Evolutionary conservation across 1,284 basidiomycete species (phyloP).

Genomic region (Malassezia japonica): DNA sequence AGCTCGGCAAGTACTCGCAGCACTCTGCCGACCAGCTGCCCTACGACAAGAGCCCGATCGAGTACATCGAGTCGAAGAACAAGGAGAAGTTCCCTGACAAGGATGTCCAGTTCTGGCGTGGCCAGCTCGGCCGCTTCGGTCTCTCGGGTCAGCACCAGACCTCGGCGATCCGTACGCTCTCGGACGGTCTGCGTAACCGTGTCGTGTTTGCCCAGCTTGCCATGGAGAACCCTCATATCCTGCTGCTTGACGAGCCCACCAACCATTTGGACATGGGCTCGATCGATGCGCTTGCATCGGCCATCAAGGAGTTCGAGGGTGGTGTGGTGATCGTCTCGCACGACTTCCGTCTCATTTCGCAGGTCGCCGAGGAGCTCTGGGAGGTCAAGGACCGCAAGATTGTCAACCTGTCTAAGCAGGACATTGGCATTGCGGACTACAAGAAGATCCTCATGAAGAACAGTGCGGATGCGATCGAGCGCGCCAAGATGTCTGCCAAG

Average conservation of each 20-base stretch:
- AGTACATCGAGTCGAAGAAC: conserved; percentile 78
- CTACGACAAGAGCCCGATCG: conserved; percentile 82
- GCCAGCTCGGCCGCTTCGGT: conserved; percentile 90
- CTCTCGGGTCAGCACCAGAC: conserved; percentile 89
- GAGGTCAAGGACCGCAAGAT: conserved; percentile 93
- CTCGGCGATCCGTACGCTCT: conserved; percentile 73
- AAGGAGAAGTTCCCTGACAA: conserved; percentile 82
- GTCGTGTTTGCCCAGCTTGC: conserved; percentile 79
- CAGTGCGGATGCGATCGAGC: conserved; percentile 39
- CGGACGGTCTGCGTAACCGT: conserved; percentile 89
- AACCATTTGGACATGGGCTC: conserved; percentile 86
- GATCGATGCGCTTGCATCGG: conserved; percentile 83
- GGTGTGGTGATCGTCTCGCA: conserved; percentile 61
- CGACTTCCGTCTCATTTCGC: conserved; percentile 42
- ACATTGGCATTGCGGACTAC: conserved; percentile 50
- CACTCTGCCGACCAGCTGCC: conserved; percentile 97
- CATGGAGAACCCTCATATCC: conserved; percentile 51
- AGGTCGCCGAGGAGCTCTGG: conserved; percentile 75
- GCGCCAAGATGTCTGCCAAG: conserved; percentile 43
- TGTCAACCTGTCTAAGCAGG: conserved; percentile 76
- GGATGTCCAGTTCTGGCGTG: conserved; percentile 83
- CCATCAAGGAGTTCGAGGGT: conserved; percentile 94
- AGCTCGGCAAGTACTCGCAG: conserved; percentile 85
- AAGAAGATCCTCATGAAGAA: conserved; percentile 45
- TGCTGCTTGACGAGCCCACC: conserved; percentile 58